Percentiles rank a stretch among this genome's conserved stretches.
These are phyloP conservation scores for Nothophoma quercina DNA, from an alignment of 2,329 filamentous ascomycete species.

Conservation along the genomic window DNA sequence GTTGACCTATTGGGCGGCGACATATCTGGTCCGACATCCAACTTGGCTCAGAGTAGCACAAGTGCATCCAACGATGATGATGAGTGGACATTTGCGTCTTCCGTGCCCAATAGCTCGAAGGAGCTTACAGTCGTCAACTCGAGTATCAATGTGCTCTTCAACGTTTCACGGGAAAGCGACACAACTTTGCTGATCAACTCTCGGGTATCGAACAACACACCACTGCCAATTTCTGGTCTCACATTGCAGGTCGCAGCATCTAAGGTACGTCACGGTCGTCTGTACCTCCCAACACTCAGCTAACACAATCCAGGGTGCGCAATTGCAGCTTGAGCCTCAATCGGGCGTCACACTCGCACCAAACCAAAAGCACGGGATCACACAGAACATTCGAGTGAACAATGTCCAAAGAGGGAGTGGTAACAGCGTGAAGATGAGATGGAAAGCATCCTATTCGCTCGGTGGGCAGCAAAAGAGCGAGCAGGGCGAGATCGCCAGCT, in stretches of 20 bases:
- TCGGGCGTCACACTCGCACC: slow-evolving; percentile 79
- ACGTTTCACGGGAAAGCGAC: slow-evolving; percentile 67
- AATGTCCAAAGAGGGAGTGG: slow-evolving; percentile 78
- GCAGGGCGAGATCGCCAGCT: slow-evolving; percentile 82
- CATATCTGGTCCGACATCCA: slow-evolving; percentile 34
- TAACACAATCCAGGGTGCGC: slow-evolving; percentile 69
- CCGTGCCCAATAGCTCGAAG: slow-evolving; percentile 75
- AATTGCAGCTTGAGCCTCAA: slow-evolving; percentile 83
- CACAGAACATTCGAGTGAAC: slow-evolving; percentile 80
- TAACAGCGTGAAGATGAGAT: slow-evolving; percentile 84
- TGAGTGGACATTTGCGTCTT: slow-evolving; percentile 92
- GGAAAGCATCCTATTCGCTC: slow-evolving; percentile 82
- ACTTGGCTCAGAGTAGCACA: slow-evolving; percentile 34
- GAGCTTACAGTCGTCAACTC: slow-evolving; percentile 74
- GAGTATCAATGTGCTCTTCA: slow-evolving; percentile 75
- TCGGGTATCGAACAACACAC: slow-evolving; percentile 82
- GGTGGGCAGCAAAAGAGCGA: slow-evolving; percentile 73
- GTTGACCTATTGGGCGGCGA: slow-evolving; percentile 49
- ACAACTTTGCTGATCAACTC: slow-evolving; percentile 73
- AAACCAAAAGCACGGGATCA: slow-evolving; percentile 76
- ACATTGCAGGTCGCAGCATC: slow-evolving; percentile 94
- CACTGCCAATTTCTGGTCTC: slow-evolving; percentile 75
- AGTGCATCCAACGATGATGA: slow-evolving; percentile 82
- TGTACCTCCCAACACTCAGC: background rate
- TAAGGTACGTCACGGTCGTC: slow-evolving; percentile 68